Percentiles rank a stretch among this genome's conserved stretches.
These are phyloP conservation scores for Irpex sp. DNA, from an alignment of 1,284 basidiomycete genomes.

Conservation along the genomic window DNA sequence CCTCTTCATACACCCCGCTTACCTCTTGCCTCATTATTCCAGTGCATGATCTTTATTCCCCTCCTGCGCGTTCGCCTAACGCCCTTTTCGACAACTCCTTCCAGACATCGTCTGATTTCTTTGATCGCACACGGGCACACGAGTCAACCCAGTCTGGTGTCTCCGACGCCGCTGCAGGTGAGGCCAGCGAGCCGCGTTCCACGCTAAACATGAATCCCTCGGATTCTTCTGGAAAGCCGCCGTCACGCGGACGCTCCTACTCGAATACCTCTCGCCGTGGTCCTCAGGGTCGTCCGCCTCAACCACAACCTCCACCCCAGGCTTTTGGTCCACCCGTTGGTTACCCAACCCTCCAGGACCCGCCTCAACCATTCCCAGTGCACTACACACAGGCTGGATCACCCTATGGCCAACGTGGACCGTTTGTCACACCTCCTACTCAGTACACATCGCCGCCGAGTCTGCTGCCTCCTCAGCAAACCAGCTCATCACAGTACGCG, in stretches of 20 bases:
- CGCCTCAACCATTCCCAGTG: conserved; percentile 15
- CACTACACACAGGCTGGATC: conserved; percentile 19
- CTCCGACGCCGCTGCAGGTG: conserved; percentile 8
- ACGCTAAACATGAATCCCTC: conserved; percentile 23
- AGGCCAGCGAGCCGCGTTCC: conserved; percentile 15
- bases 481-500: conserved; percentile 32
- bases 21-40: conserved; percentile 6
- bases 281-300: conserved; percentile 4
- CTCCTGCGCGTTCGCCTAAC: conserved; percentile 16
- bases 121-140: conserved; percentile 17
- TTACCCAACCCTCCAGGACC: conserved; percentile 14
- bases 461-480: conserved; percentile 32
- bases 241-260: conserved; percentile 21
- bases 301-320: conserved; percentile 17
- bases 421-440: conserved; percentile 29
- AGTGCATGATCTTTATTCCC: conserved; percentile 19
- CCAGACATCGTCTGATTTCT: conserved; percentile 25
- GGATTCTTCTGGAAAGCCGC: conserved; percentile 17
- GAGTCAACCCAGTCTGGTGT: conserved; percentile 16
- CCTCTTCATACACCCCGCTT: conserved; percentile 12
- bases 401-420: conserved; percentile 32
- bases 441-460: conserved; percentile 43
- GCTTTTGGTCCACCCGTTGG: conserved; percentile 17
- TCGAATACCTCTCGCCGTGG: conserved; percentile 21
- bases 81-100: conserved; percentile 17